These are phyloP conservation scores for Mitosporidium daphniae DNA, from an alignment of 371 early-diverging fungal species.

Conservation along the genomic window DNA sequence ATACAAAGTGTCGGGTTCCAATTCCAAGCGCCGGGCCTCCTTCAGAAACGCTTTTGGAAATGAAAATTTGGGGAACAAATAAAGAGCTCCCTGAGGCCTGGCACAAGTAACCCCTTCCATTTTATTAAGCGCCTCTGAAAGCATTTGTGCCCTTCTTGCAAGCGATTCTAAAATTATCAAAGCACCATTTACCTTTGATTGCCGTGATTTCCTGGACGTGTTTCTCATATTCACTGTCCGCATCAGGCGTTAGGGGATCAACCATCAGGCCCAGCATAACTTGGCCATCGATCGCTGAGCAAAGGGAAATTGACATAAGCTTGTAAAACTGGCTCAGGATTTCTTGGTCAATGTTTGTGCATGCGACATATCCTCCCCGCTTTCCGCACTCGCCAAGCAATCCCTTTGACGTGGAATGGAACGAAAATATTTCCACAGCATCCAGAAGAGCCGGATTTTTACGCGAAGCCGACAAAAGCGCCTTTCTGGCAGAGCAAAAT, in stretches of 20 bases:
- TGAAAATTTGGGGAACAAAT: slow-evolving; percentile 45
- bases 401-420: slow-evolving; percentile 79
- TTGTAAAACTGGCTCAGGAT: slow-evolving; percentile 53
- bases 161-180: slow-evolving; percentile 15
- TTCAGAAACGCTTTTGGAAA: slow-evolving; percentile 29
- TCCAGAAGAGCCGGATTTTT: too few species aligned
- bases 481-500: slow-evolving; percentile 72
- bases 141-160: slow-evolving; percentile 24
- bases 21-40: slow-evolving; percentile 19
- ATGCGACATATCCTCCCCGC: slow-evolving; percentile 76
- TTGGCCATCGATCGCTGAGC: slow-evolving; percentile 25
- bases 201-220: slow-evolving; percentile 26
- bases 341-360: slow-evolving; percentile 24
- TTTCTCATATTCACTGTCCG: slow-evolving; percentile 18
- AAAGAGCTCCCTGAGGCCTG: slow-evolving; percentile 69
- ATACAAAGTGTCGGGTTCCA: slow-evolving; percentile 45
- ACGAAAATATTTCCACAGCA: slow-evolving; percentile 43
- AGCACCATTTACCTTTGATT: slow-evolving; percentile 16
- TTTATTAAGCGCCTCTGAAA: slow-evolving; percentile 30
- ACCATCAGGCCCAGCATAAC: slow-evolving; percentile 47
- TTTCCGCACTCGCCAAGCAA: slow-evolving; percentile 90
- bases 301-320: slow-evolving; percentile 48
- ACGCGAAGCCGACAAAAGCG: slow-evolving; percentile 15
- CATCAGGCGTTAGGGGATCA: slow-evolving; percentile 45
- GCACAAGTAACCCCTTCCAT: slow-evolving; percentile 46